Evolutionary conservation across 2,329 filamentous ascomycete species (phyloP).

Genomic region (Aspergillus bombycis): DNA sequence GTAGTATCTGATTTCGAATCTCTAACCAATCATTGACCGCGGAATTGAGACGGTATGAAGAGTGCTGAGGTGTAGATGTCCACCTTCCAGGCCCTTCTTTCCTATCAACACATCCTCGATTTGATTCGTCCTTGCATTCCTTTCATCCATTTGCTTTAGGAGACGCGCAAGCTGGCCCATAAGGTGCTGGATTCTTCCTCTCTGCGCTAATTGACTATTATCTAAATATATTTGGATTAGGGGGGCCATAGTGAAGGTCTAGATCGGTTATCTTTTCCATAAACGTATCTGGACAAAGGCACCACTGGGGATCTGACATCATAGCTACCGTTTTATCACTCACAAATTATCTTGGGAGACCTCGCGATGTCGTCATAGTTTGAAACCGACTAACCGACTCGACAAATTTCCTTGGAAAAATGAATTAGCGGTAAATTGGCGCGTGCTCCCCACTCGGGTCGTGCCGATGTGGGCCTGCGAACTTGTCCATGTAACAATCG

Average conservation of each 20-base stretch:
- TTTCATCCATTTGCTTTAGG: neutral
- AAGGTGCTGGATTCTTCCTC: neutral
- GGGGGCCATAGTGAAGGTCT: neutral
- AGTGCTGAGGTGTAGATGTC: no score
- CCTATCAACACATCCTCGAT: neutral
- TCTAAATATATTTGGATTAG: neutral
- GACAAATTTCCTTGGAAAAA: conserved; percentile 4
- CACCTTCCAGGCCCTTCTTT: neutral
- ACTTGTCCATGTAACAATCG: conserved; percentile 2
- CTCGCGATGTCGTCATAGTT: conserved; percentile 7
- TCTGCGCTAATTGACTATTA: neutral
- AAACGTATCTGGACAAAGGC: neutral
- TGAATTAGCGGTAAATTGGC: neutral
- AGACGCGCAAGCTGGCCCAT: neutral
- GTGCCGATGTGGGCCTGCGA: conserved; percentile 21
- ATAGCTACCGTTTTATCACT: neutral
- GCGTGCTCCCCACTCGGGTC: conserved; percentile 20
- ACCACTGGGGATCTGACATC: neutral
- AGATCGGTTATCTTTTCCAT: neutral
- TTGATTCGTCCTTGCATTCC: neutral
- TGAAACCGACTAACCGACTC: neutral
- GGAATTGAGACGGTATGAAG: neutral
- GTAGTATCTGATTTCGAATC: neutral
- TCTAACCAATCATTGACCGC: neutral
- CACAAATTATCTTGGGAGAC: neutral